Evolutionary conservation across 495 filamentous ascomycete species (phyloP).

Genomic region (Penicillium bovifimosum): DNA sequence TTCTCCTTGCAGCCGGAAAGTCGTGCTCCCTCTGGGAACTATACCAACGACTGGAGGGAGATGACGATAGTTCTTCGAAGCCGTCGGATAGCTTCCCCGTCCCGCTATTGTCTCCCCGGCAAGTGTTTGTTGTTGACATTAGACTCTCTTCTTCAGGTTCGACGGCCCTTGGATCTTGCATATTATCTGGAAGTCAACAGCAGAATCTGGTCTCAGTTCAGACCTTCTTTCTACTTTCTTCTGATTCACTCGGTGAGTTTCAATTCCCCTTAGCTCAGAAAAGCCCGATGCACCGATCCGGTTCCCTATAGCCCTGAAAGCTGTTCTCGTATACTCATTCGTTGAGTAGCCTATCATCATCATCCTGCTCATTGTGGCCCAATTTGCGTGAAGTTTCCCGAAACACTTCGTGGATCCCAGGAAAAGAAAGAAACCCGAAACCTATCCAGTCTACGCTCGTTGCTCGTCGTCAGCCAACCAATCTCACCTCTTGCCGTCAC

Average conservation of each 20-base stretch:
- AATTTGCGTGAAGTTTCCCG: constrained; percentile 22
- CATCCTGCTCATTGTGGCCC: constrained; percentile 12
- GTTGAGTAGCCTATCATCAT: constrained; percentile 24
- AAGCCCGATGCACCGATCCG: constrained; percentile 33
- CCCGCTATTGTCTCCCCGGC: constrained; percentile 6
- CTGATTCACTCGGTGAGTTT: constrained; percentile 33
- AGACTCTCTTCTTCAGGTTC: constrained; percentile 21
- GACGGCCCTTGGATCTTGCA: constrained; percentile 24
- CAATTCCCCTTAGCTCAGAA: not conserved
- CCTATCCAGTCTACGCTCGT: constrained; percentile 24
- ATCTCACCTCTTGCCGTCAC: constrained; percentile 5
- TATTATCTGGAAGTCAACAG: constrained; percentile 29
- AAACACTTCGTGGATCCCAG: constrained; percentile 15
- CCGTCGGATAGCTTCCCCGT: constrained; percentile 21
- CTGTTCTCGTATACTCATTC: constrained; percentile 32
- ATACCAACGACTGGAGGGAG: constrained; percentile 23
- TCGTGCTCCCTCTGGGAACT: constrained; percentile 23
- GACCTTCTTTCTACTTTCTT: constrained; percentile 14
- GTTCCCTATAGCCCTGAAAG: constrained; percentile 5
- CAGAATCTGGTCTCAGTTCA: constrained; percentile 21
- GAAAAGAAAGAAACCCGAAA: constrained; percentile 24
- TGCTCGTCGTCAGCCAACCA: not conserved
- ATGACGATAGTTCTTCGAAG: constrained; percentile 21
- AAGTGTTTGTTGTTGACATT: constrained; percentile 41
- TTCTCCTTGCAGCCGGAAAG: constrained; percentile 36